Conservation (phyloP, 202 grass and related monocot species). For the Eragrostis tef region DNA sequence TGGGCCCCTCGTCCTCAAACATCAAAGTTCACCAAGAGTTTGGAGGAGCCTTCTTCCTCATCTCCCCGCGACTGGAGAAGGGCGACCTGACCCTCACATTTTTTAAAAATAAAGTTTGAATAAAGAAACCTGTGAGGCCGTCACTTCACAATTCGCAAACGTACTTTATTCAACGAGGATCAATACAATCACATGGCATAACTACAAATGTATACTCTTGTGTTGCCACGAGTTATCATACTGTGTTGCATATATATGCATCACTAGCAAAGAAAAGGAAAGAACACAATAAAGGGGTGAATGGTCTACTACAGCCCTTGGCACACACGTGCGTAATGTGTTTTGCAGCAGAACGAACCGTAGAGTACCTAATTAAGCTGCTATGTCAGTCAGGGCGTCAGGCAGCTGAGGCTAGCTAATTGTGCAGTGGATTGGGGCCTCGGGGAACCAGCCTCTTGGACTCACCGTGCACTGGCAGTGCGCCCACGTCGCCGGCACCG, state of each 20-base stretch:
- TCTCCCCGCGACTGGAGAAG: background rate
- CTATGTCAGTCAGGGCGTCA: background rate
- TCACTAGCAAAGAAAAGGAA: conserved; percentile 17
- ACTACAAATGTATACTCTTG: background rate
- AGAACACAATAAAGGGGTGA: background rate
- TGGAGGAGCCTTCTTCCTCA: background rate
- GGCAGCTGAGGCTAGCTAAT: conserved; percentile 53
- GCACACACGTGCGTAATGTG: background rate
- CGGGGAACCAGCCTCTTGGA: conserved; percentile 72
- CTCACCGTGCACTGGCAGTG: conserved; percentile 40
- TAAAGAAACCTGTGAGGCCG: background rate
- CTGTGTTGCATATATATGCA: conserved; percentile 31
- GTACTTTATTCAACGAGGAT: background rate
- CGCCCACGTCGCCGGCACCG: background rate
- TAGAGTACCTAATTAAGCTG: background rate
- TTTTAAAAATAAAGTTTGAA: background rate
- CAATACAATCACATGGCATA: background rate
- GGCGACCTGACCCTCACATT: background rate
- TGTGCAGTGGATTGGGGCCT: conserved; percentile 86
- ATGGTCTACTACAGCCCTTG: background rate
- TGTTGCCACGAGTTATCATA: background rate
- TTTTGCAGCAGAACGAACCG: conserved; percentile 29
- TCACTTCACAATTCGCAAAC: background rate
- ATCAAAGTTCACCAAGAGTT: too few species aligned
- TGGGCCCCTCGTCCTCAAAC: too few species aligned